Conservation (phyloP, 805 yeast species). For the Wickerhamiella occidentalis region DNA sequence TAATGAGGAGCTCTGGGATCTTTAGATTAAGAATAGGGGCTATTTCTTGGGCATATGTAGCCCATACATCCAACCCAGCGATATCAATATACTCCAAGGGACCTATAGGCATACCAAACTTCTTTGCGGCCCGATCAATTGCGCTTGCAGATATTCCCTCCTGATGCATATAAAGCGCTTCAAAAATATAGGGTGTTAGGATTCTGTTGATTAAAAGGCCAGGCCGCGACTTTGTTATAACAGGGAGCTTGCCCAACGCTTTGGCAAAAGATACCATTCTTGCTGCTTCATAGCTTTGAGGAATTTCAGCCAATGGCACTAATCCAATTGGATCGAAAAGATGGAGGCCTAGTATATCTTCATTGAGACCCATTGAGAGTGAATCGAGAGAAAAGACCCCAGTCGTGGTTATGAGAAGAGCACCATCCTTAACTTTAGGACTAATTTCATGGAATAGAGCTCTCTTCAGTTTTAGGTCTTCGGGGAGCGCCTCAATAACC, state of each 20-base stretch:
- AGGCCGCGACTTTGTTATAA: not conserved
- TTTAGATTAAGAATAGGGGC: not conserved
- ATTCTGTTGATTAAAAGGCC: not conserved
- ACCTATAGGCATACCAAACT: constrained; percentile 9
- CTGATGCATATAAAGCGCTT: constrained; percentile 82
- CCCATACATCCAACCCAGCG: constrained; percentile 4
- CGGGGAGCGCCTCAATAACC: constrained; percentile 8
- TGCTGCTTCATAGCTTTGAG: not conserved
- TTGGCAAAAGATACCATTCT: constrained; percentile 7
- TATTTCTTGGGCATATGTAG: not conserved
- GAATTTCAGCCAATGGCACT: constrained; percentile 7
- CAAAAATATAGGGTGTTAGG: constrained; percentile 42
- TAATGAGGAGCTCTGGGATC: not conserved
- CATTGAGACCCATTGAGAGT: not conserved
- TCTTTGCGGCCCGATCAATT: not conserved
- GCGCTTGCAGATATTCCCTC: constrained; percentile 69
- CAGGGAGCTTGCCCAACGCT: constrained; percentile 3
- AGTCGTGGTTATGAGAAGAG: constrained; percentile 1
- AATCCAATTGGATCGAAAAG: constrained; percentile 5
- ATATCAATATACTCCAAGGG: not conserved
- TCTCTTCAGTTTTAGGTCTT: not conserved
- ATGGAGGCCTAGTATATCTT: constrained; percentile 3
- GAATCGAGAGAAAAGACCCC: constrained; percentile 6
- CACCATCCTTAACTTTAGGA: not conserved
- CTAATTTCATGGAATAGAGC: not conserved